phyloP scores from a whole-genome alignment of 306 rosid genomes.

The Lathyrus sativus region DNA sequence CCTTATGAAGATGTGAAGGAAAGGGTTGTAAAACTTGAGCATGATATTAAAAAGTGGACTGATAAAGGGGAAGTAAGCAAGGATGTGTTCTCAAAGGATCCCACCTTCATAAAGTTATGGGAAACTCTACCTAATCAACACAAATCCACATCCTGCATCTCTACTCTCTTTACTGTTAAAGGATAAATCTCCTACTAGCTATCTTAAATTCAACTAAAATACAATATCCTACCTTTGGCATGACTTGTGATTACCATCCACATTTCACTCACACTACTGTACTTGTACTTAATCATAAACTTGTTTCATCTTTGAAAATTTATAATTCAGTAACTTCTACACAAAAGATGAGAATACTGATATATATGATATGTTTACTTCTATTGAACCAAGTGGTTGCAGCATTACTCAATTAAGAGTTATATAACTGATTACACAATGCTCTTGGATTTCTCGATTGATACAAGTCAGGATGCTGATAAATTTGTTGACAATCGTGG shows the following conservation, averaged over 20 bases:
- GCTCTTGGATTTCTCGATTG: conserved; percentile 33
- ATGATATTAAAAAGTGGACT: conserved; percentile 47
- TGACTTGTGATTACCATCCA: too few relatives aligned
- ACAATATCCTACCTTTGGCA: too few relatives aligned
- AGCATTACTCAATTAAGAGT: conserved; percentile 17
- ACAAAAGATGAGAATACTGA: not conserved
- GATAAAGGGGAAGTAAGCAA: not conserved
- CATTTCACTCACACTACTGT: too few relatives aligned
- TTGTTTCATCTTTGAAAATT: not conserved
- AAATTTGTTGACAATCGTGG: conserved; percentile 11
- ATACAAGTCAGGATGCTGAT: conserved; percentile 33
- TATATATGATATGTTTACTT: too few relatives aligned
- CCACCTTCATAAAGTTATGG: conserved; percentile 59
- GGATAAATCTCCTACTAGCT: not conserved
- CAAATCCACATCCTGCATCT: conserved; percentile 35
- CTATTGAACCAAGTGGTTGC: not conserved
- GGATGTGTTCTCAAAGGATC: conserved; percentile 50
- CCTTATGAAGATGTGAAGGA: not conserved
- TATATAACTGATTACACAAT: too few relatives aligned
- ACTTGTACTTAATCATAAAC: too few relatives aligned
- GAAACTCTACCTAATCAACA: conserved; percentile 44
- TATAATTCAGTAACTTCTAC: not conserved
- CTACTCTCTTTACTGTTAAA: conserved; percentile 12
- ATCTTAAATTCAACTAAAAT: too few relatives aligned
- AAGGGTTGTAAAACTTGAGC: conserved; percentile 39